A percentile compares a stretch with the other conserved stretches of the same genome.
phyloP scores from a whole-genome alignment of 2,329 filamentous ascomycete species.

The Paramyrothecium roridum region DNA sequence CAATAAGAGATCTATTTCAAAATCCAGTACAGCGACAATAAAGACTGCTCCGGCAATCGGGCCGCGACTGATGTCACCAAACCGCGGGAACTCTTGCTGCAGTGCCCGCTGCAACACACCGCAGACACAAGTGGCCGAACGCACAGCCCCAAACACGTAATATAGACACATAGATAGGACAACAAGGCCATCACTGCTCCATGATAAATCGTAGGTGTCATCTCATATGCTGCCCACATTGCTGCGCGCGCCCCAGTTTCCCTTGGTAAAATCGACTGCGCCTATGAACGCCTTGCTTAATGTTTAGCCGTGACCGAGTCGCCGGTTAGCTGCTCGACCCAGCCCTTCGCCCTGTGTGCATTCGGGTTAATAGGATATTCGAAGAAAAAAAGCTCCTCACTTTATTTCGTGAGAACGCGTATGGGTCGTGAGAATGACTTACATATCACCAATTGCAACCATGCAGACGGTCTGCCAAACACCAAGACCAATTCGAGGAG shows the following conservation, averaged over 20 bases:
- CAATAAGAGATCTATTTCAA: neutral
- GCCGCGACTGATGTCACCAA: too few relatives aligned
- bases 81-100: neutral
- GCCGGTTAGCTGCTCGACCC: slow-evolving; percentile 64
- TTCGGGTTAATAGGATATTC: slow-evolving; percentile 3
- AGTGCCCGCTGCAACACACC: neutral
- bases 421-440: slow-evolving; percentile 38
- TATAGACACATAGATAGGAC: neutral
- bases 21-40: neutral
- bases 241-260: neutral
- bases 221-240: neutral
- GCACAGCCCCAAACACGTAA: neutral
- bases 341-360: slow-evolving; percentile 58
- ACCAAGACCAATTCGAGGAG: slow-evolving; percentile 89
- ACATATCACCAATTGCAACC: slow-evolving; percentile 98
- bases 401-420: neutral
- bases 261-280: slow-evolving; percentile 12
- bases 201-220: neutral
- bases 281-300: slow-evolving; percentile 44
- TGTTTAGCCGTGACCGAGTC: slow-evolving; percentile 65
- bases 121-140: neutral
- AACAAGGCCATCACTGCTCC: neutral
- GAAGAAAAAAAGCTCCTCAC: neutral
- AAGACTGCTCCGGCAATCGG: neutral
- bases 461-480: slow-evolving; percentile 99